These are phyloP conservation scores for Canna indica DNA, from an alignment of 176 grass and related monocot species.

Conservation along the genomic window DNA sequence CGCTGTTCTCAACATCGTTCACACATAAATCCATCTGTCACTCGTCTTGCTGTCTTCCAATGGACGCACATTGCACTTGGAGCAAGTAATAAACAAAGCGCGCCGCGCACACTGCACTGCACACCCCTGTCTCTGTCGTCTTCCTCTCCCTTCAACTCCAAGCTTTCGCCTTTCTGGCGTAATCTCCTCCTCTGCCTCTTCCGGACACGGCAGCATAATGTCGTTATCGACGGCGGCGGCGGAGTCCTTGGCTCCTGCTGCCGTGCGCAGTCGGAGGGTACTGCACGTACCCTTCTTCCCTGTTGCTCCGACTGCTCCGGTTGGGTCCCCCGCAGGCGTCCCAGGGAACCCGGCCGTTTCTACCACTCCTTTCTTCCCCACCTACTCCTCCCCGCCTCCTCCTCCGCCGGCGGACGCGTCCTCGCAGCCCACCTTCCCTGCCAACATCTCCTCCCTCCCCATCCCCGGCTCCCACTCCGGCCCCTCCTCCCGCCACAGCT, in stretches of 20 bases:
- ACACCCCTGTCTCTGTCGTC: background rate
- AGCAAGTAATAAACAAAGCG: background rate
- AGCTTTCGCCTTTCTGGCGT: background rate
- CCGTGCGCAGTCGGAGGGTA: slow-evolving; percentile 22
- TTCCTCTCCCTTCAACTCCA: background rate
- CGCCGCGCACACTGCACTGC: background rate
- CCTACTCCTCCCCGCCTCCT: slow-evolving; percentile 23
- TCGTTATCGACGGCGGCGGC: slow-evolving; percentile 17
- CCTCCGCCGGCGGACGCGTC: background rate
- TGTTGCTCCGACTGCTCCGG: slow-evolving; percentile 25
- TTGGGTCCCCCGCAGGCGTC: slow-evolving; percentile 6
- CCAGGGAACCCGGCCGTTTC: slow-evolving; percentile 10
- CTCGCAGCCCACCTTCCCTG: slow-evolving; percentile 28
- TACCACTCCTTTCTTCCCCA: slow-evolving; percentile 29
- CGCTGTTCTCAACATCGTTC: too few relatives aligned
- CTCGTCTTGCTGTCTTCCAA: background rate
- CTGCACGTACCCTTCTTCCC: slow-evolving; percentile 54
- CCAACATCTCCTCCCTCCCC: slow-evolving; percentile 30
- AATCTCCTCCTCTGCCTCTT: background rate
- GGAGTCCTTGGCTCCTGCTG: background rate
- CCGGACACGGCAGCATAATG: slow-evolving; percentile 29
- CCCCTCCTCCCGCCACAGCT: background rate
- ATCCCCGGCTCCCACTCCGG: slow-evolving; percentile 37
- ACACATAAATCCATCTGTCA: background rate
- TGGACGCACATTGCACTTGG: background rate